These are phyloP conservation scores for Onygena corvina DNA, from an alignment of 2,329 filamentous ascomycete genomes.

Conservation along the genomic window DNA sequence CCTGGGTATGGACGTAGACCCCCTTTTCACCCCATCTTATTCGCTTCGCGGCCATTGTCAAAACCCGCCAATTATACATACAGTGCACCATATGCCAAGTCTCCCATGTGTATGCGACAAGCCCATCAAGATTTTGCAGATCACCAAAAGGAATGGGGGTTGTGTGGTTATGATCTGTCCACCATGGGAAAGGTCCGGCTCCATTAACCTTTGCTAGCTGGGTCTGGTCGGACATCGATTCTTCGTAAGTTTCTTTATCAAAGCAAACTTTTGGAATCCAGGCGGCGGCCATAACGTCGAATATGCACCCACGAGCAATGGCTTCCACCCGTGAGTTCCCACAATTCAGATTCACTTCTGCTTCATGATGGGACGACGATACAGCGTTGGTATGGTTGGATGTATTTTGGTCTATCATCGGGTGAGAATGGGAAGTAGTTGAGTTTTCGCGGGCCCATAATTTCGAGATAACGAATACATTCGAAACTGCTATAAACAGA, in stretches of 20 bases:
- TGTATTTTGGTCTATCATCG: too few species aligned
- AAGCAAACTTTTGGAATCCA: slow-evolving; percentile 13
- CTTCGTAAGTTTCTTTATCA: slow-evolving; percentile 7
- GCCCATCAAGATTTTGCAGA: slow-evolving; percentile 6
- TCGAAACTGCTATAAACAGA: not conserved
- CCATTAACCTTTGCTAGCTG: slow-evolving; percentile 7
- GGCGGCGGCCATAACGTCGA: slow-evolving; percentile 11
- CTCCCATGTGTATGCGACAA: slow-evolving; percentile 13
- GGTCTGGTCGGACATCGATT: slow-evolving; percentile 1
- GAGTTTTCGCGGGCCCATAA: not conserved
- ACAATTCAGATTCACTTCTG: not conserved
- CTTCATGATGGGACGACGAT: not conserved
- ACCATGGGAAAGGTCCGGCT: slow-evolving; percentile 10
- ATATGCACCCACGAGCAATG: slow-evolving; percentile 8
- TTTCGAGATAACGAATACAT: not conserved
- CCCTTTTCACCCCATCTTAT: slow-evolving; percentile 9
- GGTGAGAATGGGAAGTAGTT: not conserved
- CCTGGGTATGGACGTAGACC: slow-evolving; percentile 12
- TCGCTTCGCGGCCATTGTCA: slow-evolving; percentile 11
- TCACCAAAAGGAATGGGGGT: slow-evolving; percentile 5
- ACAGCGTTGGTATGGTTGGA: not conserved
- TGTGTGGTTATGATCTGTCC: slow-evolving; percentile 9
- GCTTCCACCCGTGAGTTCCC: slow-evolving; percentile 11
- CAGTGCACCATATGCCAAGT: slow-evolving; percentile 12
- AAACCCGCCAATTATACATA: slow-evolving; percentile 12